phyloP scores from a whole-genome alignment of 345 rosid genomes.

The Sisymbrium altissimum region DNA sequence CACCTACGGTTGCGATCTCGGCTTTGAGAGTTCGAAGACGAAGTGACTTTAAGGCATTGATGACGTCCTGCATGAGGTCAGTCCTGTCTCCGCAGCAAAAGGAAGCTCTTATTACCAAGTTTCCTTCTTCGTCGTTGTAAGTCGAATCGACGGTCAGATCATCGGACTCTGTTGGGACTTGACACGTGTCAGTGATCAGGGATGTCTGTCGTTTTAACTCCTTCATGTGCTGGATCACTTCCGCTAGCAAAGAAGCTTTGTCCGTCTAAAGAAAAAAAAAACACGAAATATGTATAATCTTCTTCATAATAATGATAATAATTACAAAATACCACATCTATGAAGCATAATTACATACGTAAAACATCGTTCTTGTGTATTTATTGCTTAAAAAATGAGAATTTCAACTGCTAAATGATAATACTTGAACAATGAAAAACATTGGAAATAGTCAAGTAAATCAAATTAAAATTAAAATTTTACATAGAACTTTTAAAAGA shows the following conservation, averaged over 20 bases:
- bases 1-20: slow-evolving; percentile 92
- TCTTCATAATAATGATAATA: neutral
- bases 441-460: neutral
- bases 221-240: slow-evolving; percentile 67
- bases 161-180: slow-evolving; percentile 78
- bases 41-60: slow-evolving; percentile 72
- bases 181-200: slow-evolving; percentile 73
- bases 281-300: neutral
- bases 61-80: slow-evolving; percentile 84
- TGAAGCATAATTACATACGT: neutral
- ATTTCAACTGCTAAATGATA: neutral
- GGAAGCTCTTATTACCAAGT: slow-evolving; percentile 82
- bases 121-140: slow-evolving; percentile 67
- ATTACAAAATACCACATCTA: neutral
- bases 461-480: neutral
- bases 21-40: slow-evolving; percentile 80
- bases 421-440: neutral
- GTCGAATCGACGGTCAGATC: slow-evolving; percentile 84
- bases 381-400: neutral
- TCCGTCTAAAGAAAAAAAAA: slow-evolving; percentile 44
- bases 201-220: slow-evolving; percentile 51
- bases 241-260: slow-evolving; percentile 82
- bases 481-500: neutral
- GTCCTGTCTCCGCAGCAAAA: slow-evolving; percentile 90
- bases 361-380: neutral